phyloP scores from a whole-genome alignment of 805 yeast genomes.

The Candida caryicola region DNA sequence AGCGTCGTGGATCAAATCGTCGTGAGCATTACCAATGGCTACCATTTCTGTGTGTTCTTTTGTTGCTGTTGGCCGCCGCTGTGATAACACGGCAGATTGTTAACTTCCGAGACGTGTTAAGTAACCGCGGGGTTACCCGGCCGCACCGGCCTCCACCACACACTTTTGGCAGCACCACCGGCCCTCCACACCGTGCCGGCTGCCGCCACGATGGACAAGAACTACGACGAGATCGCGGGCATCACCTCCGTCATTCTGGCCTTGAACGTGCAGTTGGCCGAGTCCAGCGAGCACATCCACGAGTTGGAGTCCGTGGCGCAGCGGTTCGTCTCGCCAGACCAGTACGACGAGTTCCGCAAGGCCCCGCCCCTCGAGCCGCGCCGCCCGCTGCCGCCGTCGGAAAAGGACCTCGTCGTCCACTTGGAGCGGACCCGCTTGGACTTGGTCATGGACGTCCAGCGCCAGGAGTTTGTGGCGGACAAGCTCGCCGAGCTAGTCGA shows the following conservation, averaged over 20 bases:
- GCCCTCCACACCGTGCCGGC: constrained; percentile 2
- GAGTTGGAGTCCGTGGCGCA: constrained; percentile 17
- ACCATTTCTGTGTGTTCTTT: constrained; percentile 46
- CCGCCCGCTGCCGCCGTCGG: neutral
- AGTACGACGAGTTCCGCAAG: constrained; percentile 11
- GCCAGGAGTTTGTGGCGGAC: constrained; percentile 31
- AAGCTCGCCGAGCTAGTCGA: constrained; percentile 31
- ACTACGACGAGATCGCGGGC: constrained; percentile 19
- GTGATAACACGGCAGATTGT: neutral
- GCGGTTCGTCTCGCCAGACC: constrained; percentile 17
- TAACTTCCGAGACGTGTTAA: neutral
- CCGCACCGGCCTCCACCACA: neutral
- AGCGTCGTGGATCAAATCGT: constrained; percentile 93
- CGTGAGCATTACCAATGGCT: constrained; percentile 86
- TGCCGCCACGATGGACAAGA: constrained; percentile 16
- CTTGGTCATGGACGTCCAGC: constrained; percentile 38
- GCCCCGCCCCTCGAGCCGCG: constrained; percentile 4
- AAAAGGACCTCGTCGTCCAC: constrained; percentile 14
- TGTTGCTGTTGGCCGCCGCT: neutral
- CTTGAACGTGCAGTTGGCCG: constrained; percentile 16
- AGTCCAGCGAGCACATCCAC: constrained; percentile 18
- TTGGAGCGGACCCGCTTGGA: constrained; percentile 30
- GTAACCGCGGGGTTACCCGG: neutral
- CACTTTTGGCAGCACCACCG: constrained; percentile 1
- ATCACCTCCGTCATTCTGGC: constrained; percentile 17